Percentiles rank a stretch among this genome's conserved stretches.
These are phyloP conservation scores for Westerdykella sp. DNA, from an alignment of 2,329 filamentous ascomycete genomes.

Conservation along the genomic window DNA sequence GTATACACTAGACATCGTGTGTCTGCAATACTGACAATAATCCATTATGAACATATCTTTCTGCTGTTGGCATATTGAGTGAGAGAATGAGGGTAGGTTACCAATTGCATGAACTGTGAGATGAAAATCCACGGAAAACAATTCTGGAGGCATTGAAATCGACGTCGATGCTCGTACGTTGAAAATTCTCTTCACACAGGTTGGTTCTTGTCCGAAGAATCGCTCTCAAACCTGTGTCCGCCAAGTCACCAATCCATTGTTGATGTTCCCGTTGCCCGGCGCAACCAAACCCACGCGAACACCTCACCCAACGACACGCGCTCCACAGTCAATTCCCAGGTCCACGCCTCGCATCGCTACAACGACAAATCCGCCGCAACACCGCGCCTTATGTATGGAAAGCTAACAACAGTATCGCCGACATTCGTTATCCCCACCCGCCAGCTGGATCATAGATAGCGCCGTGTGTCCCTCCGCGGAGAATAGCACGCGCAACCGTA, in stretches of 20 bases:
- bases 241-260: constrained; percentile 3
- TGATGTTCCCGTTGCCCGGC: constrained; percentile 6
- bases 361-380: constrained; percentile 23
- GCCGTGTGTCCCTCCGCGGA: constrained; percentile 9
- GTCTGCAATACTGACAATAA: no score
- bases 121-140: no score
- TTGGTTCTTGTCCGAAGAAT: no score
- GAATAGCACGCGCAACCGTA: constrained; percentile 6
- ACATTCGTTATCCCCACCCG: constrained; percentile 35
- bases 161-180: no score
- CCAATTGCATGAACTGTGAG: no score
- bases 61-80: no score
- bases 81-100: no score
- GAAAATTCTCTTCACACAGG: no score
- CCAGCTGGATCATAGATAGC: constrained; percentile 12
- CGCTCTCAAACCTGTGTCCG: no score
- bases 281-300: constrained; percentile 23
- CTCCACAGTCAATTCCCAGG: constrained; percentile 18
- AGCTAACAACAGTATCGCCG: constrained; percentile 29
- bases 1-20: no score
- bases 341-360: constrained; percentile 31
- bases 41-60: no score
- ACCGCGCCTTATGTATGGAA: constrained; percentile 35
- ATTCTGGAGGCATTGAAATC: no score
- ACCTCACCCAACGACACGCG: constrained; percentile 12